A percentile compares a stretch with the other conserved stretches of the same genome.
These are phyloP conservation scores for Nannochloris sp. DNA, from an alignment of 139 green algal species.

Conservation along the genomic window DNA sequence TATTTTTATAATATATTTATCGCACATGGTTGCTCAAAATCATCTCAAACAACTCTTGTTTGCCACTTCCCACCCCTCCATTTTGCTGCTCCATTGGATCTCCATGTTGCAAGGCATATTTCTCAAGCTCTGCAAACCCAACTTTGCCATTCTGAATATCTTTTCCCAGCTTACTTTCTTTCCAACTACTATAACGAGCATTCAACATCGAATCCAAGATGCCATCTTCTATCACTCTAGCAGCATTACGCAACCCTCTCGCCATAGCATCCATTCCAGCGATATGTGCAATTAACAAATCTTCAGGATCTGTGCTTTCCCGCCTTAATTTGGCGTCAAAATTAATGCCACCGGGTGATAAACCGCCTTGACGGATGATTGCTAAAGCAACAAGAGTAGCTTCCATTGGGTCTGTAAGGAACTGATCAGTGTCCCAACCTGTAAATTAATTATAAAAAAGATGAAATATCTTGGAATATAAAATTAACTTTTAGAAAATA, in stretches of 20 bases:
- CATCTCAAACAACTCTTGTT: slow-evolving; percentile 36
- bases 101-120: slow-evolving; percentile 10
- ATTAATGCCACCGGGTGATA: slow-evolving; percentile 56
- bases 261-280: slow-evolving; percentile 63
- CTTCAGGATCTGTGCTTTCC: slow-evolving; percentile 42
- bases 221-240: slow-evolving; percentile 33
- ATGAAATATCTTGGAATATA: background rate
- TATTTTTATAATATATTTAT: no score
- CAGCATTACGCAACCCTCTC: slow-evolving; percentile 52
- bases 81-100: slow-evolving; percentile 10
- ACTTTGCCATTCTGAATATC: slow-evolving; percentile 33
- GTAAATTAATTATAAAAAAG: slow-evolving; percentile 1
- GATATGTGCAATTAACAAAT: slow-evolving; percentile 65
- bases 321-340: slow-evolving; percentile 72
- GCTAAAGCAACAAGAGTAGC: slow-evolving; percentile 36
- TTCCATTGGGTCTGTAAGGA: slow-evolving; percentile 48
- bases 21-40: slow-evolving; percentile 15
- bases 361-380: slow-evolving; percentile 47
- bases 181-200: slow-evolving; percentile 17
- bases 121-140: slow-evolving; percentile 30
- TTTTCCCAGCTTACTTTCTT: slow-evolving; percentile 3
- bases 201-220: slow-evolving; percentile 4
- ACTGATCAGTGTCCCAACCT: slow-evolving; percentile 77
- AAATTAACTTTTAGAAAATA: background rate
- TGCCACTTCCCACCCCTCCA: slow-evolving; percentile 18